These are phyloP conservation scores for Parietaria judaica DNA, from an alignment of 306 rosid genomes.

Conservation along the genomic window DNA sequence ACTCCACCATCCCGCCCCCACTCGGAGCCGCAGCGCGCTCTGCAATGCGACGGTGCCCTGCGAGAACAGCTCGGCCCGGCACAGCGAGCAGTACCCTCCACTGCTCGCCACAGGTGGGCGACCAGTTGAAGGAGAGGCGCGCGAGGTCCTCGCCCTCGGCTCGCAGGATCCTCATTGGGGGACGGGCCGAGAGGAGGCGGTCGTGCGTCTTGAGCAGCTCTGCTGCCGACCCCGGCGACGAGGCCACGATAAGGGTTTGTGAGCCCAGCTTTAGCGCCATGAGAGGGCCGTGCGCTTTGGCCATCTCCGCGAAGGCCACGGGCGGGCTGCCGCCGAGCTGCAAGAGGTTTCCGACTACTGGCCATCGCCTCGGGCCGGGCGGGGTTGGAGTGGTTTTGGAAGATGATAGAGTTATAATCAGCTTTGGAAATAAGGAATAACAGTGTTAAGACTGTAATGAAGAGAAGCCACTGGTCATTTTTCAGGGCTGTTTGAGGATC, in stretches of 20 bases:
- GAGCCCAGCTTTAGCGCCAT: neutral
- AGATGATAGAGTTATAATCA: neutral
- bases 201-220: constrained; percentile 10
- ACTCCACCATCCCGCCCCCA: constrained; percentile 1
- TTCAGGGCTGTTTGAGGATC: no score
- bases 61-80: neutral
- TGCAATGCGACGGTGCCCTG: neutral
- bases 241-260: constrained; percentile 1
- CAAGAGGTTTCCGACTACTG: constrained; percentile 10
- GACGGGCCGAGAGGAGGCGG: neutral
- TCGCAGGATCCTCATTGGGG: neutral
- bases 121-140: neutral
- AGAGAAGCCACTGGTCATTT: no score
- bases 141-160: neutral
- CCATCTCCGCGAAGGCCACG: neutral
- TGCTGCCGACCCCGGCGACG: constrained; percentile 5
- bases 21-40: neutral
- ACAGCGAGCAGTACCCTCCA: neutral
- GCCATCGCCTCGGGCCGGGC: constrained; percentile 13
- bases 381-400: neutral
- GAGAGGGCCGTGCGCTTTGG: constrained; percentile 1
- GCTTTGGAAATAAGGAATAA: neutral
- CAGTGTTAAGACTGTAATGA: no score
- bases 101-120: neutral
- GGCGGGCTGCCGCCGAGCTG: constrained; percentile 1